Percentiles rank a stretch among this genome's conserved stretches.
Conservation (phyloP, 805 yeast species). For the Suhomyces vadensis region DNA sequence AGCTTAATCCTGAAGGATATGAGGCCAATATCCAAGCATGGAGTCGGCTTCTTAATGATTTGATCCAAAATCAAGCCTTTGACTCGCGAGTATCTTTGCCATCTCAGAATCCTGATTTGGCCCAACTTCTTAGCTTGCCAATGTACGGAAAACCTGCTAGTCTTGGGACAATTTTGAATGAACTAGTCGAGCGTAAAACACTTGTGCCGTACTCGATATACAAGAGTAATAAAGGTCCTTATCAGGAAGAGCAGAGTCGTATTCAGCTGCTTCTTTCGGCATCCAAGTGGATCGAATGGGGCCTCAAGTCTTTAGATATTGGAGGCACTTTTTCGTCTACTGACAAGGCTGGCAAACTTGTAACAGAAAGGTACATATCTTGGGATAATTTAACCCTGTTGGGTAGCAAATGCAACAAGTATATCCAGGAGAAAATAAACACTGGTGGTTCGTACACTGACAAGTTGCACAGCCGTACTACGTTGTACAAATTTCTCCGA, state of each 20-base stretch:
- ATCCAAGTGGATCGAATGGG: slow-evolving; percentile 17
- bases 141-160: slow-evolving; percentile 34
- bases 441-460: slow-evolving; percentile 18
- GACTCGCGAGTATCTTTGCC: slow-evolving; percentile 21
- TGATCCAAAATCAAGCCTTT: slow-evolving; percentile 18
- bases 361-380: slow-evolving; percentile 25
- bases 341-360: slow-evolving; percentile 15
- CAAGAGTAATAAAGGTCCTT: neutral
- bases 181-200: slow-evolving; percentile 20
- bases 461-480: slow-evolving; percentile 14
- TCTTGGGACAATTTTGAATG: slow-evolving; percentile 25
- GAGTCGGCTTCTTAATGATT: slow-evolving; percentile 21
- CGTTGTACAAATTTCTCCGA: slow-evolving; percentile 13
- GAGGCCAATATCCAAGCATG: slow-evolving; percentile 46
- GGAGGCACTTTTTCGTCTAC: neutral
- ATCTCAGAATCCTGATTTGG: slow-evolving; percentile 17
- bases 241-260: neutral
- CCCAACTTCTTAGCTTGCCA: slow-evolving; percentile 24
- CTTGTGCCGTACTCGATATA: slow-evolving; percentile 23
- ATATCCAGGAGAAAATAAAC: slow-evolving; percentile 8
- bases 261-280: slow-evolving; percentile 13
- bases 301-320: neutral
- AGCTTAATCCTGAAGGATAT: slow-evolving; percentile 43
- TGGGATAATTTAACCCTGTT: slow-evolving; percentile 19
- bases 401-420: slow-evolving; percentile 5